Evolutionary conservation across 768 basidiomycete species (phyloP), one percentile per base, ranked within the genome.

Genomic region (Cystofilobasidium capitatum): DNA sequence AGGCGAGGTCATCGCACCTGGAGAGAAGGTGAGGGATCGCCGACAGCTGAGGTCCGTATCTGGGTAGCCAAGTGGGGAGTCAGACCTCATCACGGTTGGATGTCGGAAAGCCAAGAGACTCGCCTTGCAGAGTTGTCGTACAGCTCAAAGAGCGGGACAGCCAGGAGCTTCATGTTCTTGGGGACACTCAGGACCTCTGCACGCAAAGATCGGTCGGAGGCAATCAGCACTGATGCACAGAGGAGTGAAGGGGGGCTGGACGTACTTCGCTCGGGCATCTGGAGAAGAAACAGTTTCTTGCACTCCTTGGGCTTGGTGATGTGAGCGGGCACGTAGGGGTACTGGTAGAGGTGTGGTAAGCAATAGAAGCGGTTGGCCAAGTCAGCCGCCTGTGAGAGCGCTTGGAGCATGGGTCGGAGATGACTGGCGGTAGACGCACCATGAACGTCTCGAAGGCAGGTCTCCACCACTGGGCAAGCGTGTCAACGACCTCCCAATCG

Each of bases 271-370:
- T 91, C 89, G 2, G 94, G 96, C 85, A 99, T 89, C 75, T 94
- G 89, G 4, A 98, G 89, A 36, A 97, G 80, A 79, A 89, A 97
- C 40, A 96, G 81, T 74, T 93, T 94, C 79, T 97, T 98, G 81
- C 90, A 89, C 75, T 99, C 94, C 79, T 99, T 99, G 12, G 94
- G 96, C 75, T 93, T 91, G 40, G 91, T 91, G 70, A 96, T 89
- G 78, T 99, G 96, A 20, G 92, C 89, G 0, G 91, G 93, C 64
- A 91, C 82, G 76, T 91, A 93, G 0, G 92, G 91, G 73, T 94
- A 96, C 92, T 93, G 73, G 16, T 36, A 39, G 9, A 12, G 29
- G 17, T 14, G 9, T 61, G 33, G 17, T 36, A 73, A 60, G 71
- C 72, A 31, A 71, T 72, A 55, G 24, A 60, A 60, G 39, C n/a